A percentile compares a stretch with the other conserved stretches of the same genome.
phyloP scores from a whole-genome alignment of 306 rosid species.

The Gynostemma pentaphyllum region DNA sequence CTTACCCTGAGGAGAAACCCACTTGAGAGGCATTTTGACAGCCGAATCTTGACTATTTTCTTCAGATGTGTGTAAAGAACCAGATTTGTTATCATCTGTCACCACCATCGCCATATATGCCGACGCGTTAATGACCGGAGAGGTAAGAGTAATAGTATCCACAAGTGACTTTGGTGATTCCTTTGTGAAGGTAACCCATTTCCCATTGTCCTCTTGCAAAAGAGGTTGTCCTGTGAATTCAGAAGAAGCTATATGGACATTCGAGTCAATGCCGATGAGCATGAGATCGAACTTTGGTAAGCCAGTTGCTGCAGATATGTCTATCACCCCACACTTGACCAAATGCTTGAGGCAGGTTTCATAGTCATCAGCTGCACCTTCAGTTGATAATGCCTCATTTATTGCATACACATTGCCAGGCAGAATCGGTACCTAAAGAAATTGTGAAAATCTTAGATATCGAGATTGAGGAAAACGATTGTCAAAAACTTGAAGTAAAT shows the following conservation, averaged over 20 bases:
- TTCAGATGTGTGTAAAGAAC: constrained; percentile 41
- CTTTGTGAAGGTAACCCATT: constrained; percentile 64
- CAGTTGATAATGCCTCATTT: constrained; percentile 62
- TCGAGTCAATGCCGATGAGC: constrained; percentile 92
- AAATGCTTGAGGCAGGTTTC: constrained; percentile 54
- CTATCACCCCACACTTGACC: constrained; percentile 38
- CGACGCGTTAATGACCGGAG: constrained; percentile 73
- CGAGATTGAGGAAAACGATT: neutral
- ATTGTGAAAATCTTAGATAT: neutral
- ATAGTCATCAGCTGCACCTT: constrained; percentile 86
- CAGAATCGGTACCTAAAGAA: constrained; percentile 54
- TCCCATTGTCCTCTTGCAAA: constrained; percentile 38
- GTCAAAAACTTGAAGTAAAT: too few relatives aligned
- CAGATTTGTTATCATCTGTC: constrained; percentile 51
- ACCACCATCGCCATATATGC: constrained; percentile 60
- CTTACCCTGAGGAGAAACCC: constrained; percentile 64
- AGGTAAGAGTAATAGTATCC: constrained; percentile 70
- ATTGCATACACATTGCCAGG: constrained; percentile 57
- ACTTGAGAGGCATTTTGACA: constrained; percentile 31
- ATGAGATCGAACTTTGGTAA: constrained; percentile 89
- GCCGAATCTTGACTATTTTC: constrained; percentile 2
- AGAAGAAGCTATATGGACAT: constrained; percentile 85
- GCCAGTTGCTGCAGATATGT: constrained; percentile 33
- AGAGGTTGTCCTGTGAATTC: constrained; percentile 83
- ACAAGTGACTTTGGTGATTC: constrained; percentile 91